Evolutionary conservation across 2,329 filamentous ascomycete genomes (phyloP).

Genomic region (Colletotrichum somersetense): DNA sequence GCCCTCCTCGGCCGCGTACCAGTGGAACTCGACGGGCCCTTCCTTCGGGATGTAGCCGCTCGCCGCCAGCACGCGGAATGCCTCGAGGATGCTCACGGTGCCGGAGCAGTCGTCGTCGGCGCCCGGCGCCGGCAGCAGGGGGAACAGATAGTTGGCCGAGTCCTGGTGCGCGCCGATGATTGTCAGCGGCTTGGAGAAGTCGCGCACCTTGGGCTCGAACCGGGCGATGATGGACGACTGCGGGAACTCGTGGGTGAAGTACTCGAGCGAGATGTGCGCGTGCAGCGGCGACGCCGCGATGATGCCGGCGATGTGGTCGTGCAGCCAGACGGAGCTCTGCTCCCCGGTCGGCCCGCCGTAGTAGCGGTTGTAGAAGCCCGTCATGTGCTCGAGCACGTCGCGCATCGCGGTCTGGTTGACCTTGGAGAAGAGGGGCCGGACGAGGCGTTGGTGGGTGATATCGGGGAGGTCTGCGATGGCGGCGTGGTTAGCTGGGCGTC

Average conservation of each 20-base stretch:
- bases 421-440: constrained; percentile 68
- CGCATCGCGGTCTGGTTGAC: constrained; percentile 75
- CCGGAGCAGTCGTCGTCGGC: constrained; percentile 81
- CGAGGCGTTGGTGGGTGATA: constrained; percentile 63
- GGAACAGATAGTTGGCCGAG: constrained; percentile 79
- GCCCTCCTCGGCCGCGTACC: constrained; percentile 84
- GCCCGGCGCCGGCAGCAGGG: constrained; percentile 76
- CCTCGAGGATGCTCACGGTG: constrained; percentile 80
- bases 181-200: constrained; percentile 50
- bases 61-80: constrained; percentile 73
- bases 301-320: constrained; percentile 53
- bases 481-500: background rate
- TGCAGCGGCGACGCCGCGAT: constrained; percentile 52
- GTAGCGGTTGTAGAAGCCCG: constrained; percentile 71
- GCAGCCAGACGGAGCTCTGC: constrained; percentile 51
- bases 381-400: constrained; percentile 72
- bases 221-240: constrained; percentile 80
- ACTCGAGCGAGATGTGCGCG: constrained; percentile 55
- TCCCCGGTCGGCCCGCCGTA: constrained; percentile 56
- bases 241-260: constrained; percentile 76
- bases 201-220: constrained; percentile 60
- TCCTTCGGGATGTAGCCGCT: constrained; percentile 51
- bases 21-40: constrained; percentile 77
- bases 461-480: constrained; percentile 49
- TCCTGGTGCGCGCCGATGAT: constrained; percentile 81